Conservation (phyloP, 2,329 filamentous ascomycete genomes). For the Ophiocordyceps camponoti-floridani region DNA sequence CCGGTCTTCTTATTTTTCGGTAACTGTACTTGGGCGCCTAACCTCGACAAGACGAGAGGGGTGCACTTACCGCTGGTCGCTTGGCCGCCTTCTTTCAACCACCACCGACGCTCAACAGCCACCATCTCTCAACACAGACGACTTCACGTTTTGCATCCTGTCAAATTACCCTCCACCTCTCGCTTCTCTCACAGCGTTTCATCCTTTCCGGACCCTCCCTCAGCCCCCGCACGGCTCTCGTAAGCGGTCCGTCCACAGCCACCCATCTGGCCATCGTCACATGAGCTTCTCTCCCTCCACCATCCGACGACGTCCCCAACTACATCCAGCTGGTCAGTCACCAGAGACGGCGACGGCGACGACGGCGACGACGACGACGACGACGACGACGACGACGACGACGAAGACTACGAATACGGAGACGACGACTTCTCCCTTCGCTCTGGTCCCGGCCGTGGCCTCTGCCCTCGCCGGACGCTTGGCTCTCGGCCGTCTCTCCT, state of each 20-base stretch:
- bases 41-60: not conserved
- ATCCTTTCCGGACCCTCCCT: not conserved
- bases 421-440: not conserved
- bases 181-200: not conserved
- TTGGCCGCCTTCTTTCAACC: not conserved
- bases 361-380: too few relatives aligned
- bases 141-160: too few relatives aligned
- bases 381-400: not conserved
- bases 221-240: not conserved
- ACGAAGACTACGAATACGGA: not conserved
- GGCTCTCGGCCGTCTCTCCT: slow-evolving; percentile 8
- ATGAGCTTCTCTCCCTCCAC: not conserved
- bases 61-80: not conserved
- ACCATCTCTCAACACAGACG: not conserved
- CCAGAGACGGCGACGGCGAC: not conserved
- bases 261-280: not conserved
- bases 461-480: slow-evolving; percentile 5
- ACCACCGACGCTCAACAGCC: not conserved
- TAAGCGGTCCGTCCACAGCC: not conserved
- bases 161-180: not conserved
- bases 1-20: not conserved
- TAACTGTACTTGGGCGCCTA: not conserved
- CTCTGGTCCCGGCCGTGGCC: slow-evolving; percentile 1
- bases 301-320: not conserved
- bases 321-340: too few relatives aligned